These are phyloP conservation scores for Tripterygium wilfordii DNA, from an alignment of 177 flowering plant species.

Conservation along the genomic window DNA sequence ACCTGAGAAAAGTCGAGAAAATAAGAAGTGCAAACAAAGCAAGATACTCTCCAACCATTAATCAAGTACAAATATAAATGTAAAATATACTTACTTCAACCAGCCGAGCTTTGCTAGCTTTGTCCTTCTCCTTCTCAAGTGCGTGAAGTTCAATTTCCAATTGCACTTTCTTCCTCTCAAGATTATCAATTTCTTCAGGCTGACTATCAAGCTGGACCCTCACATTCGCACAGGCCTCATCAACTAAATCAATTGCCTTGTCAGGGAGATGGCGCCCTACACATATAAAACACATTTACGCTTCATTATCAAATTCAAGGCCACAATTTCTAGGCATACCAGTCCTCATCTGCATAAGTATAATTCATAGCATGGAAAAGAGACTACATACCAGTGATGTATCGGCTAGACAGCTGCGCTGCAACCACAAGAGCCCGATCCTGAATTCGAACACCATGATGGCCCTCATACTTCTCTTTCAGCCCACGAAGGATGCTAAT, in stretches of 20 bases:
- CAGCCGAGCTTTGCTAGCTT: constrained; percentile 89
- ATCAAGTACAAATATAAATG: too few species aligned
- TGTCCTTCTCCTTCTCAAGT: constrained; percentile 93
- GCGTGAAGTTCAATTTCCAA: constrained; percentile 89
- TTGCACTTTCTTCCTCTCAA: constrained; percentile 83
- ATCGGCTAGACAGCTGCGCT: constrained; percentile 68
- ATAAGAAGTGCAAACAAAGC: not conserved
- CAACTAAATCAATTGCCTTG: constrained; percentile 93
- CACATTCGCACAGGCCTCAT: constrained; percentile 98
- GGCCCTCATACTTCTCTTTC: constrained; percentile 84
- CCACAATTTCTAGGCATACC: not conserved
- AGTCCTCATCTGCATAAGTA: not conserved
- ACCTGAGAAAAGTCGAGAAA: constrained; percentile 28
- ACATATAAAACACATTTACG: not conserved
- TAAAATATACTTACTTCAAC: constrained; percentile 53
- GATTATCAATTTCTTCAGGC: constrained; percentile 89
- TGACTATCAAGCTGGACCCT: constrained; percentile 94
- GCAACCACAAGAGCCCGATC: constrained; percentile 84
- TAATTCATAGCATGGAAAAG: not conserved
- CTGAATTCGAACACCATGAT: constrained; percentile 90
- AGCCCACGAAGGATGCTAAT: constrained; percentile 79
- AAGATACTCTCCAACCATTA: not conserved
- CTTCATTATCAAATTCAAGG: too few species aligned
- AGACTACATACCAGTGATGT: constrained; percentile 57
- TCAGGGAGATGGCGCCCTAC: constrained; percentile 93